These are phyloP conservation scores for Coemansia sp. DNA, from an alignment of 192 early-diverging fungal species.

Conservation along the genomic window DNA sequence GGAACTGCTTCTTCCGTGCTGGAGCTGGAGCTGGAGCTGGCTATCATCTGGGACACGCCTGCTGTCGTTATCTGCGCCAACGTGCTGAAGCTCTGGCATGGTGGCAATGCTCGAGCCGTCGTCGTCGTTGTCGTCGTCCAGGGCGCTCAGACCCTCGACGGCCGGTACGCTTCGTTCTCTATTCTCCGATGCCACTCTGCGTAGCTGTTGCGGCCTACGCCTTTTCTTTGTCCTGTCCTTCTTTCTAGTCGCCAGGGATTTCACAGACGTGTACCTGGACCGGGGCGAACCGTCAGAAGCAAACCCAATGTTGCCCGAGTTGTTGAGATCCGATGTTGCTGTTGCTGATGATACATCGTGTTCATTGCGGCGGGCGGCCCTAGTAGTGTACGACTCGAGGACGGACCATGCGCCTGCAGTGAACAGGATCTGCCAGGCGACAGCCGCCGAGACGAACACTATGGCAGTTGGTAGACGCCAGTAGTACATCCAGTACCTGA, in stretches of 20 bases:
- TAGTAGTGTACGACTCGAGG: conserved; percentile 30
- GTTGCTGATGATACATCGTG: background rate
- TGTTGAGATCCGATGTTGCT: background rate
- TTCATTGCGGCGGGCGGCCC: background rate
- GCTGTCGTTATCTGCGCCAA: background rate
- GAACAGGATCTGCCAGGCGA: conserved; percentile 57
- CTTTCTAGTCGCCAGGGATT: background rate
- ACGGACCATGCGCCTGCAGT: conserved; percentile 47
- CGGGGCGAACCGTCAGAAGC: background rate
- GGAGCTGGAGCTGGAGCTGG: background rate
- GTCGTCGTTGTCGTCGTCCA: background rate
- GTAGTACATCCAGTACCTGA: conserved; percentile 77
- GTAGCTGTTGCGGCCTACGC: background rate
- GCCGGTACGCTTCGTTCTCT: background rate
- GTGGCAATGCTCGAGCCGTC: background rate
- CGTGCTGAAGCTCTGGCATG: background rate
- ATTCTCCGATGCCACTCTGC: background rate
- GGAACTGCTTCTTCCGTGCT: background rate
- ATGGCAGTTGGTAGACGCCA: conserved; percentile 63
- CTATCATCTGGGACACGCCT: background rate
- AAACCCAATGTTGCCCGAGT: background rate
- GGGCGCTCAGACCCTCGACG: background rate
- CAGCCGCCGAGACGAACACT: conserved; percentile 57
- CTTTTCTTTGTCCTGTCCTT: background rate
- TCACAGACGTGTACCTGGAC: background rate